phyloP scores from a whole-genome alignment of 2,329 filamentous ascomycete genomes.

The Aspergillus fijiensis region DNA sequence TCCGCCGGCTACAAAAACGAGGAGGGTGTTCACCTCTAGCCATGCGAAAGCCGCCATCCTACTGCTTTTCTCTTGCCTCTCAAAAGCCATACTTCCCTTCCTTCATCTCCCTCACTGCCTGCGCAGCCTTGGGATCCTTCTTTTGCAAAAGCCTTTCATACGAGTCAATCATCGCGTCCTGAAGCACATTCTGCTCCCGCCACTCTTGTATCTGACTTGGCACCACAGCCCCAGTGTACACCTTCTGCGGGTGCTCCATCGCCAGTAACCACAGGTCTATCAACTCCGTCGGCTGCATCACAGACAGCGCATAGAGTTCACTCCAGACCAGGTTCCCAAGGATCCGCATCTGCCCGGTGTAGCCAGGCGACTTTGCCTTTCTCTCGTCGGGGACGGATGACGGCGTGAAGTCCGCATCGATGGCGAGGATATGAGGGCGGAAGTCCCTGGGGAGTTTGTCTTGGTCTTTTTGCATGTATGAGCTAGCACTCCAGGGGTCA shows the following conservation, averaged over 20 bases:
- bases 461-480: constrained; percentile 12
- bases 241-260: constrained; percentile 2
- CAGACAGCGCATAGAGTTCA: constrained; percentile 26
- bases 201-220: no score
- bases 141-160: no score
- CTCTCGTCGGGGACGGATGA: neutral
- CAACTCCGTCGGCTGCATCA: constrained; percentile 15
- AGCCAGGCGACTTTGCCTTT: constrained; percentile 18
- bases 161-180: no score
- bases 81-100: no score
- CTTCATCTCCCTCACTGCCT: no score
- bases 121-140: no score
- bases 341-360: constrained; percentile 28
- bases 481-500: constrained; percentile 18
- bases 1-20: no score
- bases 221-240: constrained; percentile 1
- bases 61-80: no score
- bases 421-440: constrained; percentile 22
- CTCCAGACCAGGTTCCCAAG: constrained; percentile 31
- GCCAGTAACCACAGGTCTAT: constrained; percentile 26
- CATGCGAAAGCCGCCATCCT: no score
- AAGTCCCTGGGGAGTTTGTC: constrained; percentile 17
- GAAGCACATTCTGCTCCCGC: no score
- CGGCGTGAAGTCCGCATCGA: constrained; percentile 25
- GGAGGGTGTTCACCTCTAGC: no score